Percentiles rank a stretch among this genome's conserved stretches.
phyloP scores from a whole-genome alignment of 129 eudicot genomes.

The Ambrosia trifida region DNA sequence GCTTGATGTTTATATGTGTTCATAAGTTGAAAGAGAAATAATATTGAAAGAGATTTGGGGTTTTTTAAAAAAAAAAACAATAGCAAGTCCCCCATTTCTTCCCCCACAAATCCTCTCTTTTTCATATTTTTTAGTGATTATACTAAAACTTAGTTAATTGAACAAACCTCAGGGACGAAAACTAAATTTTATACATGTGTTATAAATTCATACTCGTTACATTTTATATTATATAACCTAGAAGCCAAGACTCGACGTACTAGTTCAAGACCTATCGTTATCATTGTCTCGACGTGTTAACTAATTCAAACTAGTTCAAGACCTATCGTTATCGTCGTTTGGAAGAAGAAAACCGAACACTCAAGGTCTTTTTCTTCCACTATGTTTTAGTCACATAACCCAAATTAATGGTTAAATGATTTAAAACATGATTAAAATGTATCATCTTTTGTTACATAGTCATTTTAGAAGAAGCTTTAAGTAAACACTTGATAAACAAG shows the following conservation, averaged over 20 bases:
- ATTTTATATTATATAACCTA: too few species aligned
- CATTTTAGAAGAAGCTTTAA: neutral
- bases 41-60: slow-evolving; percentile 35
- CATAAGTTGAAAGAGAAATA: slow-evolving; percentile 42
- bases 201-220: too few species aligned
- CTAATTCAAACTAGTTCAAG: too few species aligned
- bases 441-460: neutral
- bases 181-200: too few species aligned
- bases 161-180: too few species aligned
- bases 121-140: neutral
- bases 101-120: slow-evolving; percentile 26
- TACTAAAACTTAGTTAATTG: neutral
- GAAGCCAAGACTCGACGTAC: too few species aligned
- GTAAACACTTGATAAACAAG: slow-evolving; percentile 2
- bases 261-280: too few species aligned
- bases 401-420: neutral
- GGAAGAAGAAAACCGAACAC: too few species aligned
- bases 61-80: slow-evolving; percentile 33
- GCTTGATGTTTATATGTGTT: slow-evolving; percentile 44
- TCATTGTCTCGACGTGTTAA: too few species aligned
- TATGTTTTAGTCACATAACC: neutral
- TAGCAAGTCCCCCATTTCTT: slow-evolving; percentile 33
- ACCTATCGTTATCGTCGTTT: too few species aligned
- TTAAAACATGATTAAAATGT: neutral
- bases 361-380: too few species aligned